Base-by-base conservation (phyloP, 805 yeast genomes). In the Schwanniomyces vanrijiae region DNA sequence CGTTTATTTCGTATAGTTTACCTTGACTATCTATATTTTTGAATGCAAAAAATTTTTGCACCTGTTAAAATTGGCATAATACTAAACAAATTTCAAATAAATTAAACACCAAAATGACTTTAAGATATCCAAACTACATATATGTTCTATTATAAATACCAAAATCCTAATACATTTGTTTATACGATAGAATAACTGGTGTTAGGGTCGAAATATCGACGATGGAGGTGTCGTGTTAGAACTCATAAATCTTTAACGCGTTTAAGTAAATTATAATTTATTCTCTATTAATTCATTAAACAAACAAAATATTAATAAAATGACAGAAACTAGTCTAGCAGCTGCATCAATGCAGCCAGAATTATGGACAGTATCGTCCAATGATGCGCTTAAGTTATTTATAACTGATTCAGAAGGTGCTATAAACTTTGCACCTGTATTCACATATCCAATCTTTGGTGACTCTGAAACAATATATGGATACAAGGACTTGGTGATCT, bases 391-490 rank as follows among this genome's bases (percentile, higher is more conserved):
- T 14, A 73, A 77, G 40, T 61, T 90, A 6, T 81, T 64, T 46
- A 55, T 71, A 22, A 87, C 86, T 4, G 84, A 81, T 48, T 74
- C 78, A 2, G 67, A 75, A 2, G 83, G 83, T 0, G 80, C 84
- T 18, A 71, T 80, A 3, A 58, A 62, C 21, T 90, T 91, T 69
- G 68, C 76, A 33, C 97, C 98, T 0, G 59, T 70, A 11, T 90
- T 89, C 68, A 92, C 98, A 1, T 94, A 94, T 64, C 96, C 97
- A 2, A 86, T 94, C 9, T 94, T 82, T 73, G 98, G 98, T 5
- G 96, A 90, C 41, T 78, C 90, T 1, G 99, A 94, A 61, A 84
- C 84, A 45, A 83, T 94, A 1, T 89, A 84, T 59, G 99, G 99
- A 2, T 94, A 81, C 62, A 77, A 84, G 53, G 86, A 81, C 55